Percentiles rank a stretch among this genome's conserved stretches.
phyloP scores from a whole-genome alignment of 768 basidiomycete species.

The Rhizopogon vinicolor region DNA sequence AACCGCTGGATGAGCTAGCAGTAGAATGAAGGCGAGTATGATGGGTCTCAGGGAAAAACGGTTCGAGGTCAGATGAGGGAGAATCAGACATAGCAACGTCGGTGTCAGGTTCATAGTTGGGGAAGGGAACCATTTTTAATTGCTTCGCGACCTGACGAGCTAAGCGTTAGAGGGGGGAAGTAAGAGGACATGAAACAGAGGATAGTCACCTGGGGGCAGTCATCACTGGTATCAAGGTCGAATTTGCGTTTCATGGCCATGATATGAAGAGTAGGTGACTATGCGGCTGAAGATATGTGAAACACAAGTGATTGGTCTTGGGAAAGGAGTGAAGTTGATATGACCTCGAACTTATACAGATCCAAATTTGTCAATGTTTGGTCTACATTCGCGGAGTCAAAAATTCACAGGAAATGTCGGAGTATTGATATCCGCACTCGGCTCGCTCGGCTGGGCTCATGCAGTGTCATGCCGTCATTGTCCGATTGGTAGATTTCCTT shows the following conservation, averaged over 20 bases:
- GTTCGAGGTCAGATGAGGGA: constrained; percentile 52
- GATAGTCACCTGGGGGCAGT: constrained; percentile 40
- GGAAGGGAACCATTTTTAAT: constrained; percentile 72
- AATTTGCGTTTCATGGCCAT: constrained; percentile 82
- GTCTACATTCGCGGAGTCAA: constrained; percentile 17
- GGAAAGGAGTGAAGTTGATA: constrained; percentile 15
- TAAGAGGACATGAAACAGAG: constrained; percentile 13
- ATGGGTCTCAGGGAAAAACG: constrained; percentile 44
- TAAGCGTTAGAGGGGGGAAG: constrained; percentile 16
- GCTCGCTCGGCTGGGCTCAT: constrained; percentile 2
- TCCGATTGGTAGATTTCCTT: constrained; percentile 23
- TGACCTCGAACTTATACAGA: constrained; percentile 28
- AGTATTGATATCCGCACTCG: constrained; percentile 16
- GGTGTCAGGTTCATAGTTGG: constrained; percentile 54
- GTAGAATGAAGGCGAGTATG: constrained; percentile 65
- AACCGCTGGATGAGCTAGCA: constrained; percentile 51
- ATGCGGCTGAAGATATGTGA: constrained; percentile 3
- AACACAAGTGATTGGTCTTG: constrained; percentile 13
- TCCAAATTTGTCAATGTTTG: constrained; percentile 23
- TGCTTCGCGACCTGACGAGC: constrained; percentile 54
- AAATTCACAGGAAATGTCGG: constrained; percentile 5
- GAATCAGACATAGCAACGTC: constrained; percentile 69
- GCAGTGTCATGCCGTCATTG: constrained; percentile 10
- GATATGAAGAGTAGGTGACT: constrained; percentile 8
- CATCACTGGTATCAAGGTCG: constrained; percentile 52